phyloP scores from a whole-genome alignment of 805 yeast species.

The Metschnikowia chrysomelidarum region DNA sequence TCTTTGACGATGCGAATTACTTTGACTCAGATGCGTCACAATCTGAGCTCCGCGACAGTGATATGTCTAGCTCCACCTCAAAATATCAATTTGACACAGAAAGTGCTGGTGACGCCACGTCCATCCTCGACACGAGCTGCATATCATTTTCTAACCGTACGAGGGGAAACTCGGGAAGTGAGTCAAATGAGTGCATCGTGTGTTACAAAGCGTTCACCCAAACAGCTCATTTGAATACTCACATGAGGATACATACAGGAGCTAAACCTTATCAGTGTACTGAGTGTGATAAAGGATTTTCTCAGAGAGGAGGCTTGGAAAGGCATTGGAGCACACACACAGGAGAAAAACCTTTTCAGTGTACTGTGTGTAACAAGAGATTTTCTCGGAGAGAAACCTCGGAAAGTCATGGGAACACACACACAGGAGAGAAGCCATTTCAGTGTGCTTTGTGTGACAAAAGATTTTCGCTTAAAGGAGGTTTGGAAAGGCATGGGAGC shows the following conservation, averaged over 20 bases:
- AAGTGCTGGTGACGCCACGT: no score
- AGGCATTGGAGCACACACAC: not conserved
- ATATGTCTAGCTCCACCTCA: no score
- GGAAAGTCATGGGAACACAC: not conserved
- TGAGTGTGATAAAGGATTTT: not conserved
- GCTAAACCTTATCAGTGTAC: constrained; percentile 1
- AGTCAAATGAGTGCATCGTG: not conserved
- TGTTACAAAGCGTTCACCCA: not conserved
- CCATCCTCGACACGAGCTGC: no score
- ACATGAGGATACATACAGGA: constrained; percentile 2
- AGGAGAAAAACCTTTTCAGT: constrained; percentile 1
- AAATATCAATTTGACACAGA: no score
- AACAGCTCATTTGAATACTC: not conserved
- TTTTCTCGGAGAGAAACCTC: no score
- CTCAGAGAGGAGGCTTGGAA: not conserved
- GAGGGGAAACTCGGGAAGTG: constrained; percentile 1
- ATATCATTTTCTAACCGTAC: no score
- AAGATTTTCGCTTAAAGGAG: not conserved
- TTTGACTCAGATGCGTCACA: no score
- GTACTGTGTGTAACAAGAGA: no score
- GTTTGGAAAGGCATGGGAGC: not conserved
- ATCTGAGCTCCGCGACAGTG: no score
- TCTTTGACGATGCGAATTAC: no score
- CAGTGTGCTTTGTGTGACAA: not conserved
- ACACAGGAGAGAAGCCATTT: constrained; percentile 1